A percentile compares a stretch with the other conserved stretches of the same genome.
These are phyloP conservation scores for Lipomyces lipofer DNA, from an alignment of 805 yeast genomes.

Conservation along the genomic window DNA sequence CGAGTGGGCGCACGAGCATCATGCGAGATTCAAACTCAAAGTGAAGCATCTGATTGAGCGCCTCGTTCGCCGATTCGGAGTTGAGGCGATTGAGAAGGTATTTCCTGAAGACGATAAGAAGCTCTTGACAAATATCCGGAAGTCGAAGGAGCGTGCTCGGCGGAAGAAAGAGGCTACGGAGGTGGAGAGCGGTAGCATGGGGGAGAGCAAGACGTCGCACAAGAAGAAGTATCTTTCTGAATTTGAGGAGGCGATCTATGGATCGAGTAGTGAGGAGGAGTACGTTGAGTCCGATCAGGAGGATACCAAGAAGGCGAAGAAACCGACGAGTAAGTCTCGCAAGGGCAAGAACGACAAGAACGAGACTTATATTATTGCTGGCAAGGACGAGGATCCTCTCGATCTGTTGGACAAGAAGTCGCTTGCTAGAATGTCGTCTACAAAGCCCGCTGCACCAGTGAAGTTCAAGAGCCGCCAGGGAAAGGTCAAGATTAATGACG, in stretches of 20 bases:
- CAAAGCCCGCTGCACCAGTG: constrained; percentile 65
- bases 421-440: constrained; percentile 82
- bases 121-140: constrained; percentile 79
- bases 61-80: constrained; percentile 85
- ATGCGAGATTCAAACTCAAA: constrained; percentile 89
- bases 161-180: constrained; percentile 53
- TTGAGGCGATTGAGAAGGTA: constrained; percentile 71
- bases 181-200: constrained; percentile 35
- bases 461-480: constrained; percentile 37
- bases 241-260: constrained; percentile 88
- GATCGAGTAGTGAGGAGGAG: constrained; percentile 61
- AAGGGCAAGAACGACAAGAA: constrained; percentile 32
- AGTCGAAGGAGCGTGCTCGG: constrained; percentile 80
- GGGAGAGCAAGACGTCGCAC: constrained; percentile 21
- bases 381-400: constrained; percentile 69
- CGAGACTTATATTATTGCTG: constrained; percentile 64
- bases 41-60: constrained; percentile 93
- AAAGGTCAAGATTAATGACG: constrained; percentile 47
- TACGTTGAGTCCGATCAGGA: constrained; percentile 51
- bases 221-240: constrained; percentile 71
- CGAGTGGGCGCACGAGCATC: constrained; percentile 94
- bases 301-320: constrained; percentile 23
- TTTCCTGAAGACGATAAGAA: constrained; percentile 92
- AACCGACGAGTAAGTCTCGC: constrained; percentile 31
- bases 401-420: constrained; percentile 86